Conservation (phyloP, 148 eudicot species). For the Cornus florida region DNA sequence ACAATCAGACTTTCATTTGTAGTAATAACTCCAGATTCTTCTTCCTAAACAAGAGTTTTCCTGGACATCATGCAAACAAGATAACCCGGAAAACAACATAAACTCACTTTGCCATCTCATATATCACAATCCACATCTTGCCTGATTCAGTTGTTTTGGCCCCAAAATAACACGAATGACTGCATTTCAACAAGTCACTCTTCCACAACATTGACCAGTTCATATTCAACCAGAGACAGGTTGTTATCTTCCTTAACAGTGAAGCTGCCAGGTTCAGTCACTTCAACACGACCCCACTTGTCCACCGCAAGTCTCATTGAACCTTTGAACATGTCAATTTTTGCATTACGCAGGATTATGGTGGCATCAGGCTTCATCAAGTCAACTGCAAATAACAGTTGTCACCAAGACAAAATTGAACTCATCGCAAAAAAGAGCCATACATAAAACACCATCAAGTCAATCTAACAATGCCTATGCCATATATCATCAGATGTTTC, state of each 20-base stretch:
- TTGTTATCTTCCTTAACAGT: constrained; percentile 32
- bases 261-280: constrained; percentile 31
- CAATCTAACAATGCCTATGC: not conserved
- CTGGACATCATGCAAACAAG: constrained; percentile 15
- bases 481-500: not conserved
- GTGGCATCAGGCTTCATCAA: constrained; percentile 26
- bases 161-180: not conserved
- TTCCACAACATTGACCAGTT: constrained; percentile 31
- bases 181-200: constrained; percentile 10
- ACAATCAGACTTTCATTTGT: constrained; percentile 7
- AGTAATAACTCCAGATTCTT: constrained; percentile 3
- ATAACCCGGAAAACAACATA: constrained; percentile 6
- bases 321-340: constrained; percentile 37
- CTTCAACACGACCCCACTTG: constrained; percentile 36
- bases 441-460: not conserved
- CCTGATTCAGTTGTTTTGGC: constrained; percentile 19
- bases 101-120: constrained; percentile 19
- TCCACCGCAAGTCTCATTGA: constrained; percentile 39
- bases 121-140: constrained; percentile 15
- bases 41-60: constrained; percentile 17
- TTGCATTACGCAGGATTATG: constrained; percentile 26
- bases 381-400: constrained; percentile 21
- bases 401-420: not conserved
- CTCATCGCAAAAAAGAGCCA: not conserved
- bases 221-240: constrained; percentile 31